Evolutionary conservation across 2,329 filamentous ascomycete species (phyloP).

Genomic region (Aulographum hederae): DNA sequence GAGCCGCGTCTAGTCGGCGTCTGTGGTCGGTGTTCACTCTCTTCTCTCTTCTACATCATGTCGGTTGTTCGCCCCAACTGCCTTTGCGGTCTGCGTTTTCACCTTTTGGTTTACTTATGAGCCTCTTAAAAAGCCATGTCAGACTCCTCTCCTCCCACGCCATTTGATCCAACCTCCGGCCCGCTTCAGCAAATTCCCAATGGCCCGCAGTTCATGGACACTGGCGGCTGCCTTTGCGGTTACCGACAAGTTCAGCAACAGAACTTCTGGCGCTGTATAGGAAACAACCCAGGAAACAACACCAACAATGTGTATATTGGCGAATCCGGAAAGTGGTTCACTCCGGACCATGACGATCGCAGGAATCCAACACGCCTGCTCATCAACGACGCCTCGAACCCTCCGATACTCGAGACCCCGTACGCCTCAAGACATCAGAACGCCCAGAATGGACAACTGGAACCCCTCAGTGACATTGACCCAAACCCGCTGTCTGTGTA

Average conservation of each 20-base stretch:
- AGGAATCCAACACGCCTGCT: not conserved
- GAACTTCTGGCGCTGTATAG: not conserved
- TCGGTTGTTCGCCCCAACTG: no score
- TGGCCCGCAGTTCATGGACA: not conserved
- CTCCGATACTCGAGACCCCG: not conserved
- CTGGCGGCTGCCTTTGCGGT: not conserved
- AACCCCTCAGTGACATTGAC: not conserved
- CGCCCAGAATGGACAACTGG: not conserved
- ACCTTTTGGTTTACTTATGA: no score
- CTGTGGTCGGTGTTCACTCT: no score
- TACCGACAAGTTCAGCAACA: not conserved
- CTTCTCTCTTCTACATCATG: no score
- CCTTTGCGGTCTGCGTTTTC: no score
- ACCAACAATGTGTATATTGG: not conserved
- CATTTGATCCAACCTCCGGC: no score
- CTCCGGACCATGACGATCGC: not conserved
- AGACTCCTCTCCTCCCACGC: no score
- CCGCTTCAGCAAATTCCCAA: no score
- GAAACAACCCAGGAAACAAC: not conserved
- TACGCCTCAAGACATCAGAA: not conserved
- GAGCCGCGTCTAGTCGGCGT: no score
- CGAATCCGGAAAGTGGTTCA: not conserved
- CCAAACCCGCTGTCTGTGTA: not conserved
- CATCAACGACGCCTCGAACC: not conserved
- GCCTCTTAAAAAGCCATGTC: no score